Evolutionary conservation across 176 grass and related monocot genomes (phyloP).

Genomic region (Secale cereale): DNA sequence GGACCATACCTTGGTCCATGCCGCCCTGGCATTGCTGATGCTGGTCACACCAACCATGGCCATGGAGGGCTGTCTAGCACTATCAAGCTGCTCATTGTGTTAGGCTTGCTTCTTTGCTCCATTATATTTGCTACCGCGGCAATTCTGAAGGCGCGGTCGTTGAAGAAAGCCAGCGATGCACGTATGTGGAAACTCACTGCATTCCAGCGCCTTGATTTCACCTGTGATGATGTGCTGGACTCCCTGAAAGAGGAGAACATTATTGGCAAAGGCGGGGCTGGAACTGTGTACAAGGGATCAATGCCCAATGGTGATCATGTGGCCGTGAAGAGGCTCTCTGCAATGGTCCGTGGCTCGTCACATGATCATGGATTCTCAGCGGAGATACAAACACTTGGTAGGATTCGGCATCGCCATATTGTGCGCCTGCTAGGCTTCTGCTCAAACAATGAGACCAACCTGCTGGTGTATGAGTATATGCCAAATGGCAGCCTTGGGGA

Average conservation of each 20-base stretch:
- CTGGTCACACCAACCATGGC: conserved; percentile 17
- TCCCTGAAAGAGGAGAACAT: conserved; percentile 97
- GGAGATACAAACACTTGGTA: conserved; percentile 91
- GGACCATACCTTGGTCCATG: conserved; percentile 86
- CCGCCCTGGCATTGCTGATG: conserved; percentile 29
- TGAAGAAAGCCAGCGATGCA: conserved; percentile 79
- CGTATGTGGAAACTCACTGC: conserved; percentile 90
- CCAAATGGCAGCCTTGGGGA: conserved; percentile 96
- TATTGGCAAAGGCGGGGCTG: conserved; percentile 97
- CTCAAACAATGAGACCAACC: conserved; percentile 95
- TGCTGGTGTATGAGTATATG: conserved; percentile 96
- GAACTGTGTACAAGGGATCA: conserved; percentile 88
- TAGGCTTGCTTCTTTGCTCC: conserved; percentile 73
- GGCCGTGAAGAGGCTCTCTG: conserved; percentile 87
- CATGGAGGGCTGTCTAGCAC: conserved; percentile 58
- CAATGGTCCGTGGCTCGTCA: conserved; percentile 67
- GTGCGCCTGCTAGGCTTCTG: conserved; percentile 90
- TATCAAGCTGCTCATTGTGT: conserved; percentile 78
- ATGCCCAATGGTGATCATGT: conserved; percentile 77
- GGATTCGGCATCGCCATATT: conserved; percentile 94
- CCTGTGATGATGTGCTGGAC: conserved; percentile 77
- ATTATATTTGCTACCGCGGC: conserved; percentile 71
- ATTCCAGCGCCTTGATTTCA: conserved; percentile 94
- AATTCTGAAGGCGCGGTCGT: conserved; percentile 75
- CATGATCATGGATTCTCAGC: conserved; percentile 97